These are phyloP conservation scores for Klebsormidium nitens DNA, from an alignment of 139 green algal genomes.

Conservation along the genomic window DNA sequence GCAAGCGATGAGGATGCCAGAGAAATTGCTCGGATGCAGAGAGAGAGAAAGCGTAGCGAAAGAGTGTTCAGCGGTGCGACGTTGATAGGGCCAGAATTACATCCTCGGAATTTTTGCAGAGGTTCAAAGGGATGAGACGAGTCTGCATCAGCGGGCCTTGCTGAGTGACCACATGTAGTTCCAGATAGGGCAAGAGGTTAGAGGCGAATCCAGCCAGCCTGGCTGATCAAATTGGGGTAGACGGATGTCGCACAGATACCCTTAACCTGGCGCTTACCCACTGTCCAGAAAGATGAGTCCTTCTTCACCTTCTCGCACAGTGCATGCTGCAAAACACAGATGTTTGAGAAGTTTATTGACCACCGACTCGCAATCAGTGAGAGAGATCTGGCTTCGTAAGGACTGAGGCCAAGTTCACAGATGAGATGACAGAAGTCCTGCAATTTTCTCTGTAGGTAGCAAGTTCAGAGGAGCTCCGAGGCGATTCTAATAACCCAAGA, in stretches of 20 bases:
- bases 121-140: no score
- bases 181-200: not conserved
- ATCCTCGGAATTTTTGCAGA: no score
- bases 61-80: no score
- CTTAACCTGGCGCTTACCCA: constrained; percentile 62
- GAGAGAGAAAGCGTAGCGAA: no score
- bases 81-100: no score
- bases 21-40: not conserved
- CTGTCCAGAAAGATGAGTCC: constrained; percentile 77
- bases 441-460: no score
- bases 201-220: not conserved
- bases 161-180: not conserved
- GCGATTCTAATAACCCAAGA: no score
- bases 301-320: constrained; percentile 55
- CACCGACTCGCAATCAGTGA: not conserved
- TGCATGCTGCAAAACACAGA: constrained; percentile 50
- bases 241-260: no score
- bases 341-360: not conserved
- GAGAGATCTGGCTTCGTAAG: not conserved
- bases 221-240: no score
- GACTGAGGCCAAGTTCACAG: no score
- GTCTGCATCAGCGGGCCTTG: not conserved
- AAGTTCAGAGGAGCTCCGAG: no score
- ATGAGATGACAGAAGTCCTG: no score
- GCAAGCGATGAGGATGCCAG: not conserved